Conservation (phyloP, 371 early-diverging fungal species). For the Circinella umbellata region DNA sequence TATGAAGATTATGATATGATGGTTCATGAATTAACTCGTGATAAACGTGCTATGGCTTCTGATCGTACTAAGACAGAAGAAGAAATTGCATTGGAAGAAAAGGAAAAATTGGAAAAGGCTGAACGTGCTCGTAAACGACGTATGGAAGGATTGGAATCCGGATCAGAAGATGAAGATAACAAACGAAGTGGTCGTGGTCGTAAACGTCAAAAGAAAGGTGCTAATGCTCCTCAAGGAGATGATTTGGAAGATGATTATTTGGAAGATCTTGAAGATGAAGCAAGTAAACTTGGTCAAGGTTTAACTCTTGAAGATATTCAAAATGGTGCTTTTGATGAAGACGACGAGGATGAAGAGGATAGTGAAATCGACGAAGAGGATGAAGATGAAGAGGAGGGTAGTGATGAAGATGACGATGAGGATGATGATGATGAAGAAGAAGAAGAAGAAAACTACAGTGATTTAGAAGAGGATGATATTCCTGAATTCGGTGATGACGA, state of each 20-base stretch:
- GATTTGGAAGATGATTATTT: constrained; percentile 84
- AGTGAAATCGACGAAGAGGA: constrained; percentile 25
- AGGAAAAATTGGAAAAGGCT: constrained; percentile 80
- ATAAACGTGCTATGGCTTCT: constrained; percentile 86
- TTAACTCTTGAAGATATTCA: constrained; percentile 56
- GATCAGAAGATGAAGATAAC: constrained; percentile 67
- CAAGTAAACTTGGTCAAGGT: constrained; percentile 44
- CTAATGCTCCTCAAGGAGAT: constrained; percentile 72
- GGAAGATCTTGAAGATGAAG: constrained; percentile 8
- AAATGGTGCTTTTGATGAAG: constrained; percentile 39
- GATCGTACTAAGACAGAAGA: constrained; percentile 95
- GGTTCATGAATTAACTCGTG: constrained; percentile 80
- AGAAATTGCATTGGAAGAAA: constrained; percentile 87
- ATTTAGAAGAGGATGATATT: constrained; percentile 54
- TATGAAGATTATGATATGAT: constrained; percentile 76
- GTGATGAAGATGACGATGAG: neutral
- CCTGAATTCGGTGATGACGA: constrained; percentile 49
- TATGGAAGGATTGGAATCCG: constrained; percentile 84
- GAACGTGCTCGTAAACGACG: constrained; percentile 86
- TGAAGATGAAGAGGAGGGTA: constrained; percentile 11
- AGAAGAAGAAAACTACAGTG: constrained; percentile 55
- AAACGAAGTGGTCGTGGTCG: constrained; percentile 30
- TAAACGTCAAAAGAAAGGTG: constrained; percentile 43
- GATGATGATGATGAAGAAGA: neutral
- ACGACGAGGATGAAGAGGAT: constrained; percentile 39